Evolutionary conservation across 1,284 basidiomycete genomes (phyloP).

Genomic region (Cerrena zonata): DNA sequence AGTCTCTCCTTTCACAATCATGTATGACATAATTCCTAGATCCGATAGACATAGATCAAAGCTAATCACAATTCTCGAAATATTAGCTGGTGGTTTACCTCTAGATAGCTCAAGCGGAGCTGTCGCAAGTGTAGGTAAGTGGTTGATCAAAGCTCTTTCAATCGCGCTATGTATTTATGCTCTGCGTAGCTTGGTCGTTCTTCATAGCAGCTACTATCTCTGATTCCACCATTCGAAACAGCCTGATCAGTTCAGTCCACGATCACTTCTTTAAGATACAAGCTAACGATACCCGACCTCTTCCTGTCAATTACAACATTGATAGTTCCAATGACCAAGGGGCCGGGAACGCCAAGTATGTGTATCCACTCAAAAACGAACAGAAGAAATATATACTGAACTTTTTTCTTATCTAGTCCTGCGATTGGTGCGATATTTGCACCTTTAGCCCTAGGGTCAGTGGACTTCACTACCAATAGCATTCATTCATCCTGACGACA

Average conservation of each 20-base stretch:
- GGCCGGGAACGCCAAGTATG: neutral
- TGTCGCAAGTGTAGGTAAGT: neutral
- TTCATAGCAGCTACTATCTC: constrained; percentile 1
- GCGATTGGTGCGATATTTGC: constrained; percentile 20
- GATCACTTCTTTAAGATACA: neutral
- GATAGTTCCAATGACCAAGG: neutral
- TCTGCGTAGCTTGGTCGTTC: constrained; percentile 1
- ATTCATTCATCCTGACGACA: no score
- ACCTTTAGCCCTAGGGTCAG: constrained; percentile 19
- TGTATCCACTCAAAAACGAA: no score
- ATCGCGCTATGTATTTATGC: neutral
- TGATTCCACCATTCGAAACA: neutral
- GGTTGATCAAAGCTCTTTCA: neutral
- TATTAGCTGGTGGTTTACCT: neutral
- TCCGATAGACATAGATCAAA: neutral
- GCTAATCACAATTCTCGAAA: neutral
- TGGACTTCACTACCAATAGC: no score
- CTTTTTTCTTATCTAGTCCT: no score
- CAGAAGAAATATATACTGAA: no score
- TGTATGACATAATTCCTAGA: neutral
- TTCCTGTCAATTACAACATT: neutral
- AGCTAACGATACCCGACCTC: no score
- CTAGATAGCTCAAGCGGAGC: neutral
- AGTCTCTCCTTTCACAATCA: neutral
- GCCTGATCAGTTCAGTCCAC: neutral